Evolutionary conservation across 148 eudicot genomes (phyloP), one percentile per base, ranked within the genome.

Genomic region (Amaranthus cruentus): DNA sequence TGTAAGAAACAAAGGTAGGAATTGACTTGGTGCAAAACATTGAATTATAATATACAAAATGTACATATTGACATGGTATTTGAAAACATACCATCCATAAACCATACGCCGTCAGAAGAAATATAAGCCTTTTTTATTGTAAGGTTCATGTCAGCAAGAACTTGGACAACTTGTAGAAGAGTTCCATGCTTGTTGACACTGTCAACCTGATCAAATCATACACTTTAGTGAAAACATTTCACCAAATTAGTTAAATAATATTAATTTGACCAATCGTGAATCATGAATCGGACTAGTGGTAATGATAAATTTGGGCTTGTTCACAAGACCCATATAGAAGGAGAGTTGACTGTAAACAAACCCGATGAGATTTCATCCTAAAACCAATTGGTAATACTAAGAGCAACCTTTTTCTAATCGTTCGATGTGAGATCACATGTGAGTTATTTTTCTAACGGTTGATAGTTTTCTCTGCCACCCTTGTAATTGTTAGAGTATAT

Each of bases 21-120:
- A 48, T 75, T 74, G 78, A 79, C 75, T 13, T 54, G 28, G 66
- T 53, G 46, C 21, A 48, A 38, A 65, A 46, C 68, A 13, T 4
- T n/a, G 6, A 12, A 5, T n/a, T 48, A 46, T 18, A 21, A 38
- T 38, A 74, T 3, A 48, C 42, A 75, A 79, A 70, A 64, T 47
- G 71, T 18, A 74, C 9, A 9, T 0, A 57, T 61, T 63, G 75
- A 71, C 71, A 77, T 8, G 18, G 54, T 11, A 47, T 55, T 28
- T 28, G 46, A 46, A 57, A 55, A 71, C 58, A 15, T 86, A 91
- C 98, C 98, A 81, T 91, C 97, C 98, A 93, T 93, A 85, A 93
- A 93, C 98, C 98, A 93, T 73, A 88, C 96, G 10, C 95, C 97
- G 78, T 93, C 98, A 4, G 98, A 93, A 48, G 95, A 93, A 51